A percentile compares a stretch with the other conserved stretches of the same genome.
These are phyloP conservation scores for Aethionema arabicum DNA, from an alignment of 345 rosid genomes.

Conservation along the genomic window DNA sequence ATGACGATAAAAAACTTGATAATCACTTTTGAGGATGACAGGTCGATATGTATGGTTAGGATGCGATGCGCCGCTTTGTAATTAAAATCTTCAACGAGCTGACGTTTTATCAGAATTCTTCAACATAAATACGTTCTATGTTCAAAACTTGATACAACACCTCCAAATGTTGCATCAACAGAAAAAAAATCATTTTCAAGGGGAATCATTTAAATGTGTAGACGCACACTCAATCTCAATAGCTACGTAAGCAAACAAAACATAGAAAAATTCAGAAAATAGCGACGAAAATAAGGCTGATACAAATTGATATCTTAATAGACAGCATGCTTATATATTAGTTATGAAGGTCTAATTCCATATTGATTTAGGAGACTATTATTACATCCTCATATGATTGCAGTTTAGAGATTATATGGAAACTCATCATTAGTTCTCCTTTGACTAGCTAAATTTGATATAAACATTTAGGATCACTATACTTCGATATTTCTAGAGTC, in stretches of 20 bases:
- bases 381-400: too few relatives aligned
- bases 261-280: neutral
- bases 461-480: too few relatives aligned
- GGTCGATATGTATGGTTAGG: too few relatives aligned
- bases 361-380: too few relatives aligned
- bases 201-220: neutral
- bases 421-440: too few relatives aligned
- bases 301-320: neutral
- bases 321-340: neutral
- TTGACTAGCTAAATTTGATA: too few relatives aligned
- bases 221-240: neutral
- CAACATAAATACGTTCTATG: neutral
- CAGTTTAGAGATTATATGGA: too few relatives aligned
- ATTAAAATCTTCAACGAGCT: too few relatives aligned
- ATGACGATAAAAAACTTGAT: conserved; percentile 41
- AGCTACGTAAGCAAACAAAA: neutral
- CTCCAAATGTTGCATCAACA: neutral
- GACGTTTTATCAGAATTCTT: too few relatives aligned
- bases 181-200: neutral
- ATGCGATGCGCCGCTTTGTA: too few relatives aligned
- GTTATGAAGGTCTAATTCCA: conserved; percentile 19
- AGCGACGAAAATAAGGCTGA: neutral
- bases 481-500: too few relatives aligned
- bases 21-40: conserved; percentile 38
- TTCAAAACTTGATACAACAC: neutral